These are phyloP conservation scores for Aspergillus cristatus DNA, from an alignment of 495 filamentous ascomycete genomes.

Conservation along the genomic window DNA sequence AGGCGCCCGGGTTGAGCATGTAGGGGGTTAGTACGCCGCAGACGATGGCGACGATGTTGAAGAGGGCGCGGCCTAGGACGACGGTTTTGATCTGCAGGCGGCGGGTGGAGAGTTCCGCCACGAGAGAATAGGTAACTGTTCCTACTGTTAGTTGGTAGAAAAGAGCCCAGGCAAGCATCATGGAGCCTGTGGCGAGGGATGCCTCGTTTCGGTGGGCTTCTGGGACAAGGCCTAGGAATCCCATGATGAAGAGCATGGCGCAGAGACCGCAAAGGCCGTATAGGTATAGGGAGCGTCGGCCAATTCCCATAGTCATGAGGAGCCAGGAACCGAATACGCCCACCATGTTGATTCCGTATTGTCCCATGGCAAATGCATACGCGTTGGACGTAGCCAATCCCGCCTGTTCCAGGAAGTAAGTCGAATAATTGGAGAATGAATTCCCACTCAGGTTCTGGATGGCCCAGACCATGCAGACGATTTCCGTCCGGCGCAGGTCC, in stretches of 20 bases:
- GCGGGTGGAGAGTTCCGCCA: conserved; percentile 63
- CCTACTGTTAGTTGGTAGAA: conserved; percentile 71
- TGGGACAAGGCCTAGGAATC: conserved; percentile 60
- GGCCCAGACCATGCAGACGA: conserved; percentile 72
- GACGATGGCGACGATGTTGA: conserved; percentile 63
- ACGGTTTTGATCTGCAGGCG: conserved; percentile 72
- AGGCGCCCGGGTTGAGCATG: conserved; percentile 65
- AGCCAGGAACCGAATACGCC: conserved; percentile 68
- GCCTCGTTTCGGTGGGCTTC: conserved; percentile 41
- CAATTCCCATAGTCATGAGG: conserved; percentile 58
- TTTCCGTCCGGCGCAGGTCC: conserved; percentile 67
- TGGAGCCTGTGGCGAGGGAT: conserved; percentile 57
- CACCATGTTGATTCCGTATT: conserved; percentile 66
- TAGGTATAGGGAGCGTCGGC: conserved; percentile 63
- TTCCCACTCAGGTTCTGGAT: conserved; percentile 76
- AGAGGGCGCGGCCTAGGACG: conserved; percentile 59
- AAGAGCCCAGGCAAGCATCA: conserved; percentile 65
- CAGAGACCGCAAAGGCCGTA: conserved; percentile 58
- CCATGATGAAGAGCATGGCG: conserved; percentile 59
- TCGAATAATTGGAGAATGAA: conserved; percentile 72
- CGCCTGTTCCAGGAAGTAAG: conserved; percentile 68
- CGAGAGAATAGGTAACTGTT: conserved; percentile 70
- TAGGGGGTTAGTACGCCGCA: conserved; percentile 63
- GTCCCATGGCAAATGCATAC: conserved; percentile 63
- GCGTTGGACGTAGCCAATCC: conserved; percentile 50